Conservation (phyloP, 306 rosid species). For the Medicago ruthenica region DNA sequence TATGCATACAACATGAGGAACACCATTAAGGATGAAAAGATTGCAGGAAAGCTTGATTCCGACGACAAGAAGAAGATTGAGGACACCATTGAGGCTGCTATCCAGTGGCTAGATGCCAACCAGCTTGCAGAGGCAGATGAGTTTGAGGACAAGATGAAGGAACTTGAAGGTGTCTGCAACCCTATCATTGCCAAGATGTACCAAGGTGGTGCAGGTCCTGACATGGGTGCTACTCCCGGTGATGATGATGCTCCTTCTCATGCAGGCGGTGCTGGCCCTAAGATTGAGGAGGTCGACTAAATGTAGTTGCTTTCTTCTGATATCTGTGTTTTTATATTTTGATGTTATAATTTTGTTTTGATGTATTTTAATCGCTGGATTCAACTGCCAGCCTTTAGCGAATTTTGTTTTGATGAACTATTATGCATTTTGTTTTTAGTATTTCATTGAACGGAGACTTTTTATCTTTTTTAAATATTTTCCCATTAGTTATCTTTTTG, state of each 20-base stretch:
- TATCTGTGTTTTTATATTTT: too few species aligned
- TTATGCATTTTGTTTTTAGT: too few species aligned
- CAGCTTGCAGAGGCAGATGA: constrained; percentile 64
- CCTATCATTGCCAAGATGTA: constrained; percentile 59
- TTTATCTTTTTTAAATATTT: too few species aligned
- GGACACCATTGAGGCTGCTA: constrained; percentile 64
- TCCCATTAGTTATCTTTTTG: too few species aligned
- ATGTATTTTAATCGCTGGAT: too few species aligned
- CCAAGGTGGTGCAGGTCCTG: constrained; percentile 62
- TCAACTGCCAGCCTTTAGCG: too few species aligned
- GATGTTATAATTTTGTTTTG: too few species aligned
- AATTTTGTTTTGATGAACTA: too few species aligned
- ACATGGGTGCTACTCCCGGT: constrained; percentile 36
- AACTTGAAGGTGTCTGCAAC: constrained; percentile 66
- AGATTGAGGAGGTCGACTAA: constrained; percentile 55
- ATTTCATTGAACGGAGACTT: too few species aligned
- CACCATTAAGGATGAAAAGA: constrained; percentile 71
- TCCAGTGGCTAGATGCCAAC: constrained; percentile 69
- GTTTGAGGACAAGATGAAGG: constrained; percentile 74
- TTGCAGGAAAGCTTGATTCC: constrained; percentile 58
- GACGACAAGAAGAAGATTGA: constrained; percentile 74
- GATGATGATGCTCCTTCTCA: constrained; percentile 45
- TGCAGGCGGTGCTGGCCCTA: constrained; percentile 48
- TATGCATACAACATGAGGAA: constrained; percentile 77
- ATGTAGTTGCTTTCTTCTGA: neutral